Base-by-base conservation (phyloP, 1,139 yeast species). In the Saccharomycopsis hybrid region DNA sequence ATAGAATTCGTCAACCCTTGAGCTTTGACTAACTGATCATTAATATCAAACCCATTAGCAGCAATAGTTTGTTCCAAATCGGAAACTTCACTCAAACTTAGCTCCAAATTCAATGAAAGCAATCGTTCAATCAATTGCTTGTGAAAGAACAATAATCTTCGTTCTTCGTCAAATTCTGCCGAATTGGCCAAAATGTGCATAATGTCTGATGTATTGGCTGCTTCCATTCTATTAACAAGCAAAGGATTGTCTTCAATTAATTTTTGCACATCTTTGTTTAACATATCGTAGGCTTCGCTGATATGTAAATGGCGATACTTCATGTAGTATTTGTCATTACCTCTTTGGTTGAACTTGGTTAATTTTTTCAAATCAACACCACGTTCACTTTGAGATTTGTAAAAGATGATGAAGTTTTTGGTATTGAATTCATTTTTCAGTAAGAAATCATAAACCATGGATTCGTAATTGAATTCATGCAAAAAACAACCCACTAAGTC, bases 381-480 rank as follows among this genome's bases (percentile, higher is more conserved):
- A 35, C 67, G 67, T 60, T 80, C 87, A 59, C 74, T 79, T 58
- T 82, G 86, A 4, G 80, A 76, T 43, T 71, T 63, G 61, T 85
- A 89, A 38, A 52, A 52, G 2, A 41, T 28, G 3, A 49, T 38
- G 9, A 38, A 37, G 29, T 43, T 49, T 38, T 52, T 52, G 29
- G 39, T 40, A 41, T 52, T 52, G 47, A 52, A 49, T 29, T 46
- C 48, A 4, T 41, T 46, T 13, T 41, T 41, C n/a, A 27, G 31
- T 9, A 46, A 30, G 30, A 33, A 65, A 64, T 92, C 98, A 70
- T 84, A 82, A 13, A 92, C 85, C 87, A 90, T 83, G 4, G 97
- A 92, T 65, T 92, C 96, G 65, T 89, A 94, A n/a, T 85, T 79
- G 65, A 90, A 88, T 63, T 89, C 96, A 65, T 92, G 98, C 50